Evolutionary conservation across 2,329 filamentous ascomycete species (phyloP).

Genomic region (Emydomyces testavorans): DNA sequence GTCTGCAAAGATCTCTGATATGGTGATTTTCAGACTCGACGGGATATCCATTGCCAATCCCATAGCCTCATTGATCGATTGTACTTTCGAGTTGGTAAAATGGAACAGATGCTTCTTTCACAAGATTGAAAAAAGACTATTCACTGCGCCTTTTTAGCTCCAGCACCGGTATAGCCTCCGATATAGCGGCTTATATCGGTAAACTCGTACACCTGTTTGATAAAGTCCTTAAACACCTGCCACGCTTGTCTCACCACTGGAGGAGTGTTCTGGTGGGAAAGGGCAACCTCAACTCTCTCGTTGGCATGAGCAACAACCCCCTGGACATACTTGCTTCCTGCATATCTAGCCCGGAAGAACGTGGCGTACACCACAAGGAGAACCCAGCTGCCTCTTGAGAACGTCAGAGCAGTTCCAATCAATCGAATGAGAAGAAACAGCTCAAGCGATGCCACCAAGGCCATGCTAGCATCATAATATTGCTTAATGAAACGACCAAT

Average conservation of each 20-base stretch:
- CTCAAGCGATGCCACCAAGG: conserved; percentile 77
- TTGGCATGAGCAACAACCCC: conserved; percentile 60
- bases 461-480: conserved; percentile 96
- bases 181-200: conserved; percentile 70
- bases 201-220: conserved; percentile 62
- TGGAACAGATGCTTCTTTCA: neutral
- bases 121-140: conserved; percentile 3
- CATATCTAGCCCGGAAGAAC: conserved; percentile 82
- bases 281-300: conserved; percentile 65
- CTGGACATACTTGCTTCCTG: conserved; percentile 90
- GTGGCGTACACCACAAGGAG: conserved; percentile 73
- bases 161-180: conserved; percentile 34
- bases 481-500: conserved; percentile 94
- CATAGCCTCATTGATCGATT: neutral
- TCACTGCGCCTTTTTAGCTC: conserved; percentile 41
- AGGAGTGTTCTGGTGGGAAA: conserved; percentile 77
- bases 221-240: conserved; percentile 62
- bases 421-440: conserved; percentile 78
- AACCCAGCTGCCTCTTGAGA: conserved; percentile 85
- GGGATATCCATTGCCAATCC: neutral
- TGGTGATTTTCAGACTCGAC: neutral
- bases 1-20: neutral
- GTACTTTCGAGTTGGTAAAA: neutral
- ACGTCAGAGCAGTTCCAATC: conserved; percentile 67
- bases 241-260: conserved; percentile 68